Base-by-base conservation (phyloP, 768 basidiomycete genomes). In the Candolleomyces eurysporus region DNA sequence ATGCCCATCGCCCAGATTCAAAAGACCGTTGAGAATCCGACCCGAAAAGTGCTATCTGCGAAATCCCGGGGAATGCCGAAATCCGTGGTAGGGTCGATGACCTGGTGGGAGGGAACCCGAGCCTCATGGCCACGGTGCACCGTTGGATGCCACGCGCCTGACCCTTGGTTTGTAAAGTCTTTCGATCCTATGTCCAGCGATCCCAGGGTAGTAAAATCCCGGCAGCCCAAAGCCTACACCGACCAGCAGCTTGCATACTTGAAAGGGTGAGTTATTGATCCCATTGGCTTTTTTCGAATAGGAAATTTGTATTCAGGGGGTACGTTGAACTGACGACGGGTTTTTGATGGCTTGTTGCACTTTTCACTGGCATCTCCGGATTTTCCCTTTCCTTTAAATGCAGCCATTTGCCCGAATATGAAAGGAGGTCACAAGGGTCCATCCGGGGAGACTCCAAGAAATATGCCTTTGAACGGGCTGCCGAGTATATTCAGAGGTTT, bases 371-470 rank as follows among this genome's bases (percentile, higher is more conserved):
- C 45, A 46, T 46, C 45, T 46, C 45, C 45, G 45, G 45, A 46
- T 46, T 46, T 21, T 21, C 45, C 19, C 19, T 46, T 46, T 46
- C 19, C 19, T 21, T 21, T 17, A 46, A 46, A 17, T 59, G 26
- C 65, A 82, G 80, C 69, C 74, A 80, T 65, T 76, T 83, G 13
- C 70, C 75, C 58, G 86, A 86, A 59, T 88, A 85, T 66, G 87
- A 88, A 71, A 73, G 82, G 32, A 70, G 85, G 55, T 82, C 85
- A 6, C 79, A 83, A 54, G 85, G 84, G 4, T 79, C 84, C 39
- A 79, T 87, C 43, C 75, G 87, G 61, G 87, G 87, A 26, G 87
- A 88, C 73, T 86, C 87, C 14, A 88, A 88, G 70, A 87, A 87
- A 67, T 88, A 85, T 57, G 87, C 87, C 0, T 69, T 88, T 16